phyloP scores from a whole-genome alignment of 257 asterid genomes.

The Solanum neorickii region DNA sequence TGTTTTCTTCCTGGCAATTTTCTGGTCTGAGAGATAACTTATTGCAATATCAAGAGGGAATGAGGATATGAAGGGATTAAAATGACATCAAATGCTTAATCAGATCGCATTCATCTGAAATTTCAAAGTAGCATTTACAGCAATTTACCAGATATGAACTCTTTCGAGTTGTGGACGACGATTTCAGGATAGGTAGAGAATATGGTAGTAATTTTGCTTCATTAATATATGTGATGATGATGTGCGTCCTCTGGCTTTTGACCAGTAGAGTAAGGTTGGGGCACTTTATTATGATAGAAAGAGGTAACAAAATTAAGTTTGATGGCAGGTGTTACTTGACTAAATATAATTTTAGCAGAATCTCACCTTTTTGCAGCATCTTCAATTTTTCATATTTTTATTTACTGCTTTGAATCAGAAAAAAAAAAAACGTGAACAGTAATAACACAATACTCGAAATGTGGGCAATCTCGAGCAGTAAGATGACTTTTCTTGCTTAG shows the following conservation, averaged over 20 bases:
- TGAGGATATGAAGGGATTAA: background rate
- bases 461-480: background rate
- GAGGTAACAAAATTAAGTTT: background rate
- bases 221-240: background rate
- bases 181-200: background rate
- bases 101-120: background rate
- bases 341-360: background rate
- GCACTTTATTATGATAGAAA: background rate
- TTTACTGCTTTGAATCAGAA: background rate
- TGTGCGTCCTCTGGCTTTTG: background rate
- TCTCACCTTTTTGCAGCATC: background rate
- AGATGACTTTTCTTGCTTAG: background rate
- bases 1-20: background rate
- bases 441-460: background rate
- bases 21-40: background rate
- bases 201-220: background rate
- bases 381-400: background rate
- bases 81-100: background rate
- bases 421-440: background rate
- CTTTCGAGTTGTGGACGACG: background rate
- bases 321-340: background rate
- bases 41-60: background rate
- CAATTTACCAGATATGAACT: background rate
- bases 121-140: background rate
- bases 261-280: background rate